Evolutionary conservation across 1,284 basidiomycete genomes (phyloP).

Genomic region (Sanguinoderma infundibulare): DNA sequence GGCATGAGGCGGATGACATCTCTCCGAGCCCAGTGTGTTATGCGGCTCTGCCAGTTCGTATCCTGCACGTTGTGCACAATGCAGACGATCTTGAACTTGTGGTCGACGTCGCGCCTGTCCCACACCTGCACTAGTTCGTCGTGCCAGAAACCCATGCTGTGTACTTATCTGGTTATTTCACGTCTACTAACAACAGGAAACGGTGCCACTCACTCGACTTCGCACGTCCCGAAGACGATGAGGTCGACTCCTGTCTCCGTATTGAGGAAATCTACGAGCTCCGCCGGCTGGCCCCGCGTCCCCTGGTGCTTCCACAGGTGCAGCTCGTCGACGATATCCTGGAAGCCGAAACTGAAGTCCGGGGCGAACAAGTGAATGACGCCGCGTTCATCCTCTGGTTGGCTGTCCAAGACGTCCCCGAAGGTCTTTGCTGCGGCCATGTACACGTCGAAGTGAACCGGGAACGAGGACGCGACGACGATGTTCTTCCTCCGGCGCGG

Average conservation of each 20-base stretch:
- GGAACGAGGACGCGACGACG: slow-evolving; percentile 39
- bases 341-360: slow-evolving; percentile 36
- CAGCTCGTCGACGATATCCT: slow-evolving; percentile 34
- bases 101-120: slow-evolving; percentile 37
- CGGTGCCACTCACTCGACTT: slow-evolving; percentile 35
- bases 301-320: slow-evolving; percentile 35
- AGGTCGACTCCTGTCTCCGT: slow-evolving; percentile 32
- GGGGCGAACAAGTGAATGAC: slow-evolving; percentile 35
- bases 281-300: slow-evolving; percentile 23
- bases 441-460: slow-evolving; percentile 41
- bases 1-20: slow-evolving; percentile 40
- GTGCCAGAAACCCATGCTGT: slow-evolving; percentile 27
- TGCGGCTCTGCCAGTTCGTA: slow-evolving; percentile 35
- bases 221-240: slow-evolving; percentile 43
- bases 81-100: slow-evolving; percentile 45
- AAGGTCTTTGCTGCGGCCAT: slow-evolving; percentile 40
- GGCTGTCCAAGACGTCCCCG: slow-evolving; percentile 30
- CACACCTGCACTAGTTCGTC: slow-evolving; percentile 38
- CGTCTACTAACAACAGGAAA: not conserved
- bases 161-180: not conserved
- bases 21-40: slow-evolving; percentile 41
- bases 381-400: slow-evolving; percentile 15
- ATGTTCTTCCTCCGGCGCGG: slow-evolving; percentile 23
- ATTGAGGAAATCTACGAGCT: slow-evolving; percentile 32
- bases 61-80: slow-evolving; percentile 42